These are phyloP conservation scores for Castanea mollissima DNA, from an alignment of 306 rosid species.

Conservation along the genomic window DNA sequence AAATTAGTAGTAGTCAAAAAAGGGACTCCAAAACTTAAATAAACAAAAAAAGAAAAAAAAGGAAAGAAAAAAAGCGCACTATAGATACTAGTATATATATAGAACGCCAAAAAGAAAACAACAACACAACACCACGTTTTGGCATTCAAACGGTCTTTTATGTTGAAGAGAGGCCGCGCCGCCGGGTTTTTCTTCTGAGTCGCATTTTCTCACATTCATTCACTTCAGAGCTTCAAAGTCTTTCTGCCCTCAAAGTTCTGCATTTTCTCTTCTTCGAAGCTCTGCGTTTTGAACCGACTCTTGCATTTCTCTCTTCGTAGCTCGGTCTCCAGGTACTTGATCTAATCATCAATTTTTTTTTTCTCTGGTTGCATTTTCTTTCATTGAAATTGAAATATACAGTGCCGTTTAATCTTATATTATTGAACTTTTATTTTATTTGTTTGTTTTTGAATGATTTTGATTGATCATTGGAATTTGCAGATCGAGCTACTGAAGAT, in stretches of 20 bases:
- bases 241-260: neutral
- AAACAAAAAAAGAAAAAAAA: no score
- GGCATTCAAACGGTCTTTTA: constrained; percentile 10
- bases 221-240: neutral
- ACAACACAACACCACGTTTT: neutral
- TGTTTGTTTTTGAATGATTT: neutral
- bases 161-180: constrained; percentile 28
- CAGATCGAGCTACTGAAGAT: constrained; percentile 22
- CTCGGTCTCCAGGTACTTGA: constrained; percentile 23
- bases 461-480: neutral
- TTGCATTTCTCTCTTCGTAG: constrained; percentile 13
- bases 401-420: neutral
- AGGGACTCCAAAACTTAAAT: no score
- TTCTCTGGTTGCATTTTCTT: neutral
- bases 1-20: neutral
- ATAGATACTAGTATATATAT: neutral
- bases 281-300: neutral
- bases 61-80: neutral
- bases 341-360: neutral
- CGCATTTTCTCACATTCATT: neutral
- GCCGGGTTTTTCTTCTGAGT: constrained; percentile 11
- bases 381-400: neutral
- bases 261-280: neutral
- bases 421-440: neutral
- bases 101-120: no score